Evolutionary conservation across 1,284 basidiomycete species (phyloP).

Genomic region (Boletus subluridellus): DNA sequence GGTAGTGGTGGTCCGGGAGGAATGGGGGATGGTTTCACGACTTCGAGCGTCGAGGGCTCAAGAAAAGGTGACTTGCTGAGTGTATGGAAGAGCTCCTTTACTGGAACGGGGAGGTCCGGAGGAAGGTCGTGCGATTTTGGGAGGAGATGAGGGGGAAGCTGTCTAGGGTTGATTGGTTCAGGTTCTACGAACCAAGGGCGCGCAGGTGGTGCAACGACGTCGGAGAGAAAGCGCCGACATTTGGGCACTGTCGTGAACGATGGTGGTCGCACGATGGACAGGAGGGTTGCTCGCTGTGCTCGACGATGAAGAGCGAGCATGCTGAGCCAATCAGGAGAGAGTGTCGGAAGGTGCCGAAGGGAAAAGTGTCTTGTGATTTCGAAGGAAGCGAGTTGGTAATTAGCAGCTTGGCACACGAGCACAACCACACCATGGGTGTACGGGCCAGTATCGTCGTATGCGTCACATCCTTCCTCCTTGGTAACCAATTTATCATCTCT

Average conservation of each 20-base stretch:
- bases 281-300: conserved; percentile 7
- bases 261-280: background rate
- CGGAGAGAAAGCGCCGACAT: conserved; percentile 9
- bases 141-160: conserved; percentile 35
- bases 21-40: conserved; percentile 46
- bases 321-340: conserved; percentile 3
- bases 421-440: conserved; percentile 50
- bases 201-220: background rate
- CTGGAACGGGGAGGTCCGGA: conserved; percentile 42
- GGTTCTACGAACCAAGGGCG: conserved; percentile 59
- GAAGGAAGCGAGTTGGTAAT: background rate
- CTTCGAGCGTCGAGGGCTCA: conserved; percentile 52
- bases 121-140: conserved; percentile 40
- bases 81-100: conserved; percentile 51
- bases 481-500: conserved; percentile 36
- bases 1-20: conserved; percentile 55
- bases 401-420: conserved; percentile 16
- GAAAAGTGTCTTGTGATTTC: conserved; percentile 20
- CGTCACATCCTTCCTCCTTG: conserved; percentile 76
- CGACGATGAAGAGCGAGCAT: conserved; percentile 21
- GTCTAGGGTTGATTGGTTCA: conserved; percentile 15
- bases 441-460: conserved; percentile 68
- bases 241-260: background rate
- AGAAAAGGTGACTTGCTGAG: conserved; percentile 59
- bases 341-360: conserved; percentile 15